These are phyloP conservation scores for Aspergillus heteromorphus DNA, from an alignment of 495 filamentous ascomycete species.

Conservation along the genomic window DNA sequence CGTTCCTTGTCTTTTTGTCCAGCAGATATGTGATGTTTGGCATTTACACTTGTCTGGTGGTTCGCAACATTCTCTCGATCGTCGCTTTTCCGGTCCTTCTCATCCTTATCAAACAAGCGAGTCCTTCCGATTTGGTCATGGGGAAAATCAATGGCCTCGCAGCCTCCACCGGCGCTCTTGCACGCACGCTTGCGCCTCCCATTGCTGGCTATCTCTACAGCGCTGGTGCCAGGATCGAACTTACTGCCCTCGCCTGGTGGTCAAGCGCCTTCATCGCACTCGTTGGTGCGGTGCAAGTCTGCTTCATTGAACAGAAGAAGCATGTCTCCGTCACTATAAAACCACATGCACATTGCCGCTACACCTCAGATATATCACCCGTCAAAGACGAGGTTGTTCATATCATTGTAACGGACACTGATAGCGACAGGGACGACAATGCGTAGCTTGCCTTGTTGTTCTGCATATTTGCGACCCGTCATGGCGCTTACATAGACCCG, in stretches of 20 bases:
- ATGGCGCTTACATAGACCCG: no score
- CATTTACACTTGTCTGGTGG: conserved; percentile 66
- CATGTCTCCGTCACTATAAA: conserved; percentile 33
- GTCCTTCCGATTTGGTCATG: conserved; percentile 58
- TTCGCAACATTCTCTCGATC: conserved; percentile 73
- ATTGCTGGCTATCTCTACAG: conserved; percentile 72
- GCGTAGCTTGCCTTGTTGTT: background rate
- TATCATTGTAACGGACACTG: conserved; percentile 32
- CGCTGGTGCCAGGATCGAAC: conserved; percentile 57
- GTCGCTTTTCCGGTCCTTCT: conserved; percentile 72
- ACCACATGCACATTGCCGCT: conserved; percentile 27
- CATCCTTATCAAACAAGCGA: conserved; percentile 80
- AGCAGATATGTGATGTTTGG: conserved; percentile 51
- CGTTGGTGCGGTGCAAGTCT: conserved; percentile 63
- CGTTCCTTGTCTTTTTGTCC: conserved; percentile 61
- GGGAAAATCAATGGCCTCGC: conserved; percentile 80
- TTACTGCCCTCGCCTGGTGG: conserved; percentile 77
- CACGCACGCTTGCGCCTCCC: conserved; percentile 70
- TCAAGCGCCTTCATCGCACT: conserved; percentile 64
- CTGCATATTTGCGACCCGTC: background rate
- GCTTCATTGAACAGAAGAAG: conserved; percentile 53
- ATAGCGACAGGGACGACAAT: conserved; percentile 3
- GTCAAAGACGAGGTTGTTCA: conserved; percentile 28
- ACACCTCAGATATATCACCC: conserved; percentile 19
- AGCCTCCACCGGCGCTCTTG: conserved; percentile 71